Evolutionary conservation across 1,284 basidiomycete genomes (phyloP), one percentile per base, ranked within the genome.

Genomic region (Malassezia equina): DNA sequence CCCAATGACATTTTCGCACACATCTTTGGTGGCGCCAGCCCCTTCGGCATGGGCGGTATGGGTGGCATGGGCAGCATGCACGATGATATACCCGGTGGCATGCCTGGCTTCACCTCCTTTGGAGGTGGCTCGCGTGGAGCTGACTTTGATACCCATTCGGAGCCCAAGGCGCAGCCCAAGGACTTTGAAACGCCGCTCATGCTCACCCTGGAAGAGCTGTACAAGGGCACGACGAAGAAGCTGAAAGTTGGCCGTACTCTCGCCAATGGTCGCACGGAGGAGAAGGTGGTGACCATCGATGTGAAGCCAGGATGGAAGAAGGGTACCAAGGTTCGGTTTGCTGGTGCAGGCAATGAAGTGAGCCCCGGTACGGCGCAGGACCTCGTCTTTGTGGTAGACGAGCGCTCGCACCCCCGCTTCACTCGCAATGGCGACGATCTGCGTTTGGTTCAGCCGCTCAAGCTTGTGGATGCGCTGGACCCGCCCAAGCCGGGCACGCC

Each of bases 1-100:
- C 90, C 91, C 12, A 83, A 88, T 62, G 86, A 85, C 69, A 84
- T 96, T 74, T 96, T 96, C 76, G 86, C 88, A 83, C 87, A 76
- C 39, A 70, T 71, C 53, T 73, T 73, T 58, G 70, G 70, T 32
- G 63, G 63, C 21, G 52, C 48, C 15, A 61, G 56, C 52, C 64
- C 64, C 7, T 65, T 66, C 32, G 60, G 63, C 28, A 57, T 56
- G 27, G 52, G 47, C 13, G 62, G 64, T 29, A 63, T 63, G 58
- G 62, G 56, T 19, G 55, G 61, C 42, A 60, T 61, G 59, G 58
- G 57, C 11, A 62, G 63, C 1, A 58, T 64, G 57, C 40, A 42
- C 40, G 46, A 48, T 48, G 46, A 48, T 32, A 48, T 48, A 15
- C 46, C 46, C n/a, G 65, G 65, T 9, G 64, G 68, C 1, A 62